Percentiles rank a stretch among this genome's conserved stretches.
Evolutionary conservation across 1,284 basidiomycete genomes (phyloP).

Genomic region (Puccinia novopanici): DNA sequence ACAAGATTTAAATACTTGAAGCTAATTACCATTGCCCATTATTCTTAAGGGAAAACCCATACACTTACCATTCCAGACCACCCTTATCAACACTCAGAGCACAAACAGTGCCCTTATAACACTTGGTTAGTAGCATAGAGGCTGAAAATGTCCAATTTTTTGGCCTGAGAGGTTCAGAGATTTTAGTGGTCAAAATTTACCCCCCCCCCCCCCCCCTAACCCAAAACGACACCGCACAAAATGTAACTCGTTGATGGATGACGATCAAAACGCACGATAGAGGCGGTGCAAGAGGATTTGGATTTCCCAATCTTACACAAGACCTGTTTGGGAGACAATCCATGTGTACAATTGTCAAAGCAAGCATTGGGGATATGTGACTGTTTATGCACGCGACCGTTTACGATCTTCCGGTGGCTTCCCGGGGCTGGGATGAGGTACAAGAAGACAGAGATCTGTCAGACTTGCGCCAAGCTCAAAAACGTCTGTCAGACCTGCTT

Average conservation of each 20-base stretch:
- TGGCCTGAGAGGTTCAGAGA: too few species aligned
- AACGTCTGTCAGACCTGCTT: constrained; percentile 98
- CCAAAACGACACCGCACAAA: not conserved
- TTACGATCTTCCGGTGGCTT: constrained; percentile 96
- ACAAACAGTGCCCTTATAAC: too few species aligned
- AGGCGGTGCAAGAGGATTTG: constrained; percentile 85
- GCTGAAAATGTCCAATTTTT: too few species aligned
- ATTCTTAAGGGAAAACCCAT: too few species aligned
- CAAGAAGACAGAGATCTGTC: constrained; percentile 98
- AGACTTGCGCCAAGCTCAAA: constrained; percentile 97
- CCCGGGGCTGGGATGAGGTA: constrained; percentile 86
- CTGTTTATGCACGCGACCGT: constrained; percentile 82
- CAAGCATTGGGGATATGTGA: constrained; percentile 94
- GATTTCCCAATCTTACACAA: constrained; percentile 79
- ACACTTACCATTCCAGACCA: too few species aligned
- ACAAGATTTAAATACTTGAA: too few species aligned
- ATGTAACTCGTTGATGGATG: not conserved
- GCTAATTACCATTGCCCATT: too few species aligned
- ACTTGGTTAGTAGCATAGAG: too few species aligned
- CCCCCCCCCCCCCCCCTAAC: not conserved
- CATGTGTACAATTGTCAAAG: constrained; percentile 69
- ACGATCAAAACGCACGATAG: constrained; percentile 5
- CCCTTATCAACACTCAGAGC: too few species aligned
- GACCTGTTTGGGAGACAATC: constrained; percentile 66
- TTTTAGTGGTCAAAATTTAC: too few species aligned